phyloP scores from a whole-genome alignment of 805 yeast genomes.

The Saturnispora quitensis region DNA sequence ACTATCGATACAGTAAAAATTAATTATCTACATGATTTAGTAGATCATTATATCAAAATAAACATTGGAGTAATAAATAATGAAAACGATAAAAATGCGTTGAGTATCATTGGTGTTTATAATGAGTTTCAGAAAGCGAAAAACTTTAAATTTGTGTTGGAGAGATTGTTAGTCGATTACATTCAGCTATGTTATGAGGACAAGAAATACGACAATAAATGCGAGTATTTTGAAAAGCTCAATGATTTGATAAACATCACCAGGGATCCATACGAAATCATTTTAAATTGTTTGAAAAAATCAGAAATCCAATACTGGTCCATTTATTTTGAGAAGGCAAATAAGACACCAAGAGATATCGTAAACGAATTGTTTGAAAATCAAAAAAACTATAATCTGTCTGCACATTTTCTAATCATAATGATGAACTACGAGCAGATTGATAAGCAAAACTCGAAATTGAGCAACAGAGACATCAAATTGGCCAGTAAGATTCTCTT shows the following conservation, averaged over 20 bases:
- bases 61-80: conserved; percentile 16
- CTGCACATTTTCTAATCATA: conserved; percentile 44
- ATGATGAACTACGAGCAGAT: conserved; percentile 38
- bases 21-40: conserved; percentile 37
- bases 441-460: neutral
- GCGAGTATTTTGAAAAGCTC: conserved; percentile 24
- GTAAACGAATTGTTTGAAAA: conserved; percentile 30
- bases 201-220: conserved; percentile 17
- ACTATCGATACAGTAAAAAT: conserved; percentile 30
- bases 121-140: conserved; percentile 32
- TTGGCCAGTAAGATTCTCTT: conserved; percentile 36
- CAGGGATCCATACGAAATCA: conserved; percentile 28
- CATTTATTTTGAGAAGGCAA: conserved; percentile 34
- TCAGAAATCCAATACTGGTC: conserved; percentile 46
- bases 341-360: conserved; percentile 38
- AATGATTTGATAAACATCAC: conserved; percentile 27
- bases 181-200: conserved; percentile 27
- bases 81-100: conserved; percentile 18
- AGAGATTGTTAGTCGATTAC: conserved; percentile 36
- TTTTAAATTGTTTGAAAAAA: conserved; percentile 43
- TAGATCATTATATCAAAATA: conserved; percentile 36
- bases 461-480: conserved; percentile 27
- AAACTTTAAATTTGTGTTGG: conserved; percentile 41
- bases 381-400: conserved; percentile 33
- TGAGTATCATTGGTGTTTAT: conserved; percentile 24